These are phyloP conservation scores for Xylariaceae sp. DNA, from an alignment of 2,329 filamentous ascomycete species.

Conservation along the genomic window DNA sequence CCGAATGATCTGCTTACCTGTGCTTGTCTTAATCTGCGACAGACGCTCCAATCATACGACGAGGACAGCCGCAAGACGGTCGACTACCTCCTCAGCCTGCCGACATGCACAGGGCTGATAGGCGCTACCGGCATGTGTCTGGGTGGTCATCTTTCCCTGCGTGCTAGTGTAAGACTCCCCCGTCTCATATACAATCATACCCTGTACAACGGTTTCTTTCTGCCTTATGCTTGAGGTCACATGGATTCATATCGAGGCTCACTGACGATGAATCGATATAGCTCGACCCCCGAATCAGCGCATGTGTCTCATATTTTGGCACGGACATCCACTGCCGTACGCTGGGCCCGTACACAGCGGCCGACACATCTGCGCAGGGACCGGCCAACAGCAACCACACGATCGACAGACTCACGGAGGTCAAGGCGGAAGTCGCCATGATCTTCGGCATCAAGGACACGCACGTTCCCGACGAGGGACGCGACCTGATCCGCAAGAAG, in stretches of 20 bases:
- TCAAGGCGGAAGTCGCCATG: slow-evolving; percentile 76
- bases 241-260: neutral
- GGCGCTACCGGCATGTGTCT: slow-evolving; percentile 88
- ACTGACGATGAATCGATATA: slow-evolving; percentile 23
- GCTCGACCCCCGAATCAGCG: slow-evolving; percentile 70
- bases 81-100: slow-evolving; percentile 63
- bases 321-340: slow-evolving; percentile 82
- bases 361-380: slow-evolving; percentile 40
- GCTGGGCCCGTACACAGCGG: slow-evolving; percentile 56
- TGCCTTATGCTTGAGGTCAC: too few species aligned
- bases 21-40: slow-evolving; percentile 4
- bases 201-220: neutral
- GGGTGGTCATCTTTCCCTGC: slow-evolving; percentile 76
- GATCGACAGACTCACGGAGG: slow-evolving; percentile 52
- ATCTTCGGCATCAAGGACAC: slow-evolving; percentile 91
- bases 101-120: slow-evolving; percentile 75
- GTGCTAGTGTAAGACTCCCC: slow-evolving; percentile 42
- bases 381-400: slow-evolving; percentile 44
- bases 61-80: slow-evolving; percentile 66
- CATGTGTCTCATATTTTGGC: slow-evolving; percentile 82
- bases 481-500: slow-evolving; percentile 77
- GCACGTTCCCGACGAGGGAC: slow-evolving; percentile 76
- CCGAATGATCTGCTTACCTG: slow-evolving; percentile 3
- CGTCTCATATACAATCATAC: neutral
- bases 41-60: slow-evolving; percentile 83